Evolutionary conservation across 768 basidiomycete genomes (phyloP).

Genomic region (Mycena floridula): DNA sequence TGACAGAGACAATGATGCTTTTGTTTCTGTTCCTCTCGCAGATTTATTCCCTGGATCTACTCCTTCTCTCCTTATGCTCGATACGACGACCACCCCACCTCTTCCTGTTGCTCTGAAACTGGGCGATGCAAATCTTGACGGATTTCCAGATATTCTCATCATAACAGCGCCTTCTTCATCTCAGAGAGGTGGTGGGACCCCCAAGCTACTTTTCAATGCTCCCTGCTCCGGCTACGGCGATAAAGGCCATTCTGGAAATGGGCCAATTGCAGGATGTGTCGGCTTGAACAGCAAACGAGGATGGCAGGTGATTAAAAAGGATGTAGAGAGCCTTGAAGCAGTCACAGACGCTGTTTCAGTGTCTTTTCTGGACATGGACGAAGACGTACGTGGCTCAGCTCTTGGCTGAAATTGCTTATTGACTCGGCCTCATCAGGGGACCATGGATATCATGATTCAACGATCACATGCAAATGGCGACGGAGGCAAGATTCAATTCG

Average conservation of each 20-base stretch:
- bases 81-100: slow-evolving; percentile 57
- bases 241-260: too few species aligned
- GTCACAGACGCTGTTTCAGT: slow-evolving; percentile 77
- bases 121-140: slow-evolving; percentile 90
- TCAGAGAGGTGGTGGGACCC: slow-evolving; percentile 36
- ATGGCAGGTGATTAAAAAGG: slow-evolving; percentile 50
- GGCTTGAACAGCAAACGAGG: slow-evolving; percentile 53
- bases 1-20: slow-evolving; percentile 47
- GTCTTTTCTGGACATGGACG: slow-evolving; percentile 88
- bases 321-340: slow-evolving; percentile 52
- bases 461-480: slow-evolving; percentile 60
- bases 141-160: slow-evolving; percentile 83
- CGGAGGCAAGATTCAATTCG: slow-evolving; percentile 67
- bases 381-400: slow-evolving; percentile 62
- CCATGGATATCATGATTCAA: slow-evolving; percentile 88
- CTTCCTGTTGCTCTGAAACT: slow-evolving; percentile 75
- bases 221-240: slow-evolving; percentile 36
- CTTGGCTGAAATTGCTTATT: background rate
- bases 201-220: slow-evolving; percentile 57
- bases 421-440: slow-evolving; percentile 47
- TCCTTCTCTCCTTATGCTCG: slow-evolving; percentile 61
- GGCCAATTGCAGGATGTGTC: slow-evolving; percentile 51
- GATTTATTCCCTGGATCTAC: slow-evolving; percentile 43
- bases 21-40: slow-evolving; percentile 59
- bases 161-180: slow-evolving; percentile 43